Conservation (phyloP, 2,329 filamentous ascomycete species). For the Penicillium sp. region DNA sequence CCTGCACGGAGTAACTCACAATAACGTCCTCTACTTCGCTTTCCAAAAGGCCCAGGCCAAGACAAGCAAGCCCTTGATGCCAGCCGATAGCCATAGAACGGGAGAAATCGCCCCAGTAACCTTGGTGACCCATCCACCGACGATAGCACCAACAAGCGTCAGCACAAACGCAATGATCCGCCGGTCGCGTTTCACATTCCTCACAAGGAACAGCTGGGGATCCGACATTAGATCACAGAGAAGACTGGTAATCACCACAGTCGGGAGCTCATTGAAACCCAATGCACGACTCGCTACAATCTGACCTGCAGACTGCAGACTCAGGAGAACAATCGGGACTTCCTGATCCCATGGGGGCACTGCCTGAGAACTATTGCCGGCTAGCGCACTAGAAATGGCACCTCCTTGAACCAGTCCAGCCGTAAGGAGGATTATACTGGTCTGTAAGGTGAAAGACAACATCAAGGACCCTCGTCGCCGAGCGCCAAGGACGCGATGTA, state of each 20-base stretch:
- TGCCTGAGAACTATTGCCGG: background rate
- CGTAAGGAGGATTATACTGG: conserved; percentile 27
- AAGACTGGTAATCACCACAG: conserved; percentile 32
- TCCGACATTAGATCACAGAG: conserved; percentile 30
- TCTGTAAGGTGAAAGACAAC: conserved; percentile 31
- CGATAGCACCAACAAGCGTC: conserved; percentile 27
- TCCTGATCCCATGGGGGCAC: conserved; percentile 23
- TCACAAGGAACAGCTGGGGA: conserved; percentile 26
- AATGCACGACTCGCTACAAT: conserved; percentile 30
- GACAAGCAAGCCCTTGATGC: conserved; percentile 23
- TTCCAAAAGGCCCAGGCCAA: conserved; percentile 24
- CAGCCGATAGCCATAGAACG: conserved; percentile 26
- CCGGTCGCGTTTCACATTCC: conserved; percentile 30
- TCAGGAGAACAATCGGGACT: conserved; percentile 31
- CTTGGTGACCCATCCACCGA: conserved; percentile 31
- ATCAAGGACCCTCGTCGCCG: conserved; percentile 25
- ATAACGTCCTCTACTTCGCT: background rate
- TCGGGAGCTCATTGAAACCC: conserved; percentile 32
- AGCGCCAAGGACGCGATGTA: conserved; percentile 29
- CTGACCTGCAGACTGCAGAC: conserved; percentile 33
- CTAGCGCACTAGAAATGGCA: conserved; percentile 21
- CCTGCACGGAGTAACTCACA: background rate
- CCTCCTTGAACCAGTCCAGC: conserved; percentile 27
- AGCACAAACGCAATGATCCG: conserved; percentile 27
- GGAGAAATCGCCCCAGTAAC: conserved; percentile 22